Conservation (phyloP, 1,284 basidiomycete species). For the Leucoagaricus sp. region DNA sequence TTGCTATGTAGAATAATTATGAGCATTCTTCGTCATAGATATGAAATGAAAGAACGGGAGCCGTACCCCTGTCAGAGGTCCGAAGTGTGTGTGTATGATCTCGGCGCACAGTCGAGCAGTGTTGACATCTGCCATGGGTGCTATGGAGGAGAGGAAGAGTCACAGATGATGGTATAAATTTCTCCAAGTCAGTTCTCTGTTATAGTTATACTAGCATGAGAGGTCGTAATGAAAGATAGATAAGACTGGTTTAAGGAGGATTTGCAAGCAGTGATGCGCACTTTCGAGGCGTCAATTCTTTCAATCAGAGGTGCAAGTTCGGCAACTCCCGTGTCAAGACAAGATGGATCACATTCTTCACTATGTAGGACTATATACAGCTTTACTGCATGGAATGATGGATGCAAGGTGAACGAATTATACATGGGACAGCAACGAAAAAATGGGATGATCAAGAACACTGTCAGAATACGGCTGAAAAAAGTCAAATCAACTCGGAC, state of each 20-base stretch:
- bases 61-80: slow-evolving; percentile 73
- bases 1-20: slow-evolving; percentile 45
- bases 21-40: not conserved
- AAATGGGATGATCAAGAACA: no score
- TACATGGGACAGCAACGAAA: not conserved
- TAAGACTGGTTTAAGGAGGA: no score
- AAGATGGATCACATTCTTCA: not conserved
- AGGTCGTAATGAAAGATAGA: not conserved
- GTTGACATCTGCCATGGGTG: slow-evolving; percentile 72
- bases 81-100: slow-evolving; percentile 80
- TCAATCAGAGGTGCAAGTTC: not conserved
- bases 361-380: no score
- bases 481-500: no score
- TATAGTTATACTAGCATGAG: not conserved
- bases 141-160: not conserved
- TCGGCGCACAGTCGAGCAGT: slow-evolving; percentile 73
- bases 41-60: not conserved
- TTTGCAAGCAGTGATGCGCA: no score
- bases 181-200: not conserved
- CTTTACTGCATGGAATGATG: no score
- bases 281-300: not conserved
- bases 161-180: no score
- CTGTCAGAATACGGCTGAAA: no score
- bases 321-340: slow-evolving; percentile 3
- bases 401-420: not conserved